Evolutionary conservation across 192 early-diverging fungal genomes (phyloP), one percentile per base, ranked within the genome.

Genomic region (Coemansia sp.): DNA sequence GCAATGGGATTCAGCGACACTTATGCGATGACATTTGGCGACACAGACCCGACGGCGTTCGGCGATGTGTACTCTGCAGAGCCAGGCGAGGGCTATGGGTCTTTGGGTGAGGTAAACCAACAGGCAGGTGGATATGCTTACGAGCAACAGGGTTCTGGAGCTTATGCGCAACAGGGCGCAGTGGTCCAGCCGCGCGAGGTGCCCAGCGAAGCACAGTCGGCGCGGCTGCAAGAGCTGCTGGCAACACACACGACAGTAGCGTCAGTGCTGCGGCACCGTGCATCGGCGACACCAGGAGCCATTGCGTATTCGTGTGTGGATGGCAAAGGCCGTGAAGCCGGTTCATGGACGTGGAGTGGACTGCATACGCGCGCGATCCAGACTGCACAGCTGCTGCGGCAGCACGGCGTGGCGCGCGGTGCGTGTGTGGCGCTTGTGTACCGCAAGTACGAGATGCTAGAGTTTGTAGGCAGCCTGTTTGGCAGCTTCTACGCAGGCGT

Each of bases 401-500:
- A 88, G 50, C 85, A 86, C 57, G 74, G 82, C 58, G 79, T 79
- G 21, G 46, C 91, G 23, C 63, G 60, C n/a, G 92, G 91, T 6
- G 87, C 87, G 48, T 79, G 86, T 5, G 86, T 93, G 3, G 90
- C 90, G 2, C 74, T 94, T 18, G 81, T 94, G 24, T 94, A 89
- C 71, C 84, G 88, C 40, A 92, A 90, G 67, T 82, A 82, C 36
- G 93, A 94, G 66, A 83, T 89, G 37, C 64, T 91, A 50, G 93
- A 94, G n/a, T 92, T 88, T 66, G 66, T 92, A n/a, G 87, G 85
- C 6, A 88, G 89, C 9, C 65, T 94, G 50, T 89, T 86, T 62
- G 92, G 89, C n/a, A 92, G 92, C 67, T 87, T 93, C 65, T 84
- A 87, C 61, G 86, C 86, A 9, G 93, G 93, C 20, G 75, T 91